Percentiles rank a stretch among this genome's conserved stretches.
Evolutionary conservation across 2,329 filamentous ascomycete genomes (phyloP).

Genomic region (Dothideomycetes sp.): DNA sequence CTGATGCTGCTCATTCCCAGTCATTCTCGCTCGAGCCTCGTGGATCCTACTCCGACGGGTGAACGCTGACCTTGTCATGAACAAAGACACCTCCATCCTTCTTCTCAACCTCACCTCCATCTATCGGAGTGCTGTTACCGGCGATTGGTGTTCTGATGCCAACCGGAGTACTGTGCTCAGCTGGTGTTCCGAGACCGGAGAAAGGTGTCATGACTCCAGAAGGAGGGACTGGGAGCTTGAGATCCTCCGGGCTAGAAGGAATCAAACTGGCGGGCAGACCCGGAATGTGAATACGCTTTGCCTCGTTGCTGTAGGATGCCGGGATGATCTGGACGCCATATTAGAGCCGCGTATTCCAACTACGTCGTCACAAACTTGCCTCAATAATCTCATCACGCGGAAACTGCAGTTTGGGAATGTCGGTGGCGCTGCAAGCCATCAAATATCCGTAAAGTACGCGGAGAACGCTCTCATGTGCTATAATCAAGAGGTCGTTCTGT

Average conservation of each 20-base stretch:
- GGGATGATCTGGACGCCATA: constrained; percentile 62
- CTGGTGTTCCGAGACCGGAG: constrained; percentile 27
- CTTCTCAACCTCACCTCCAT: not conserved
- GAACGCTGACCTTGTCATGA: not conserved
- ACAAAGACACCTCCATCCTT: constrained; percentile 1
- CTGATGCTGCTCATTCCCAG: too few species aligned
- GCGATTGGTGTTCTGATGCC: not conserved
- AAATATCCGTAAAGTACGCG: constrained; percentile 94
- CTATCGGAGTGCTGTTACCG: not conserved
- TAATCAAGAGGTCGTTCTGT: constrained; percentile 94
- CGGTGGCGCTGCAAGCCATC: constrained; percentile 94
- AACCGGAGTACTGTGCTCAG: constrained; percentile 10
- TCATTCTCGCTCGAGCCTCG: not conserved
- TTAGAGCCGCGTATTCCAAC: too few species aligned
- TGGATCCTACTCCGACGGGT: not conserved
- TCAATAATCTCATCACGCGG: constrained; percentile 97
- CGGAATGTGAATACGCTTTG: constrained; percentile 80
- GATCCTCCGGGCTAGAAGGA: constrained; percentile 68
- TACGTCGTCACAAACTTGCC: constrained; percentile 28
- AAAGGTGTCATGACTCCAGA: constrained; percentile 37
- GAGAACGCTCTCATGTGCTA: constrained; percentile 95
- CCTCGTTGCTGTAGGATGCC: constrained; percentile 92
- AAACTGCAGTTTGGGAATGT: constrained; percentile 87
- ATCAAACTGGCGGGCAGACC: constrained; percentile 54
- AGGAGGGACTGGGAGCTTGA: constrained; percentile 63